Base-by-base conservation (phyloP, 371 early-diverging fungal species). In the Mycotypha africana region DNA sequence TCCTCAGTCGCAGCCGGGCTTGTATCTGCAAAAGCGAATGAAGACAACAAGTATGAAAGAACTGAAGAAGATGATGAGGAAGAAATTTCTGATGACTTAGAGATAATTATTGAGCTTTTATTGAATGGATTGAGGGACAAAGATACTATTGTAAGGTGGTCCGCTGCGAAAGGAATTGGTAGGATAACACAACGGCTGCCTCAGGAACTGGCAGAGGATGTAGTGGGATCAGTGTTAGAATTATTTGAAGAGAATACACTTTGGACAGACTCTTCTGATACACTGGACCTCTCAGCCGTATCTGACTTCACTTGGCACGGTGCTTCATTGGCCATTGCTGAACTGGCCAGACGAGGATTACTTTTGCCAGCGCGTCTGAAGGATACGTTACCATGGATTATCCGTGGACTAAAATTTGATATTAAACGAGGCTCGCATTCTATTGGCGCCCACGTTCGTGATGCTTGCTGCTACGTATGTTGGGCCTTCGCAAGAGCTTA, bases 401-500 rank as follows among this genome's bases (percentile, higher is more conserved):
- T 81, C 12, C 53, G 14, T 74, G 95, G 89, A 0, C 75, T 97
- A 8, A 79, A 73, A 34, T 96, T 93, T 58, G 97, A 97, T 60
- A 61, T 86, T 23, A 85, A 86, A 53, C 79, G 89, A 16, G 95
- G 95, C 0, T 76, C 87, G 14, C 85, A 89, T 35, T 92, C 93
- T 4, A 81, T 96, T 30, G 98, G 98, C 1, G 62, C 89, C n/a
- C 88, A 92, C 61, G 97, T 98, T 0, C 82, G 98, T 21, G 98
- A 98, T 60, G 91, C 96, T 0, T 92, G 93, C 17, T 92, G 97
- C 54, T 98, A 95, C 60, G 91, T 94, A 3, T 87, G 90, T 60
- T 98, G 98, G 98, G 91, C 95, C 9, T 89, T 98, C 64, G 96
- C 96, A 15, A 80, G 98, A 26, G 89, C 92, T 0, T 91, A 94